These are phyloP conservation scores for Suillus bovinus DNA, from an alignment of 768 basidiomycete species.

Conservation along the genomic window DNA sequence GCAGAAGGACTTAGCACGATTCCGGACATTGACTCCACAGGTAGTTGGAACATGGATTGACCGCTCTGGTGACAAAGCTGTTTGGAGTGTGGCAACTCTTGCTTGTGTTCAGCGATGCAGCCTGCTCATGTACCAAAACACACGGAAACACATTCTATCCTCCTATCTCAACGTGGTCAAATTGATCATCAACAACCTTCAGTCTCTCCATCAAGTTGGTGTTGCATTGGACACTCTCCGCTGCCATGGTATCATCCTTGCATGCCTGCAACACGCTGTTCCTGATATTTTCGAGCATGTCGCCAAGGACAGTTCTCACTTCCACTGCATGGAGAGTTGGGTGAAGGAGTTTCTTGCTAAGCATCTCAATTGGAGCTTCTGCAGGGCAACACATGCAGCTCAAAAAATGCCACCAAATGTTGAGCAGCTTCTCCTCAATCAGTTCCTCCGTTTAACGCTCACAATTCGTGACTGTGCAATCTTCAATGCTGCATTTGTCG, in stretches of 20 bases:
- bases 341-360: neutral
- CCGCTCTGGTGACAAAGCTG: neutral
- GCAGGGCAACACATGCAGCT: neutral
- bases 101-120: neutral
- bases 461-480: neutral
- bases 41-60: neutral
- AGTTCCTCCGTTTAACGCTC: neutral
- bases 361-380: neutral
- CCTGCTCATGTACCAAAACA: neutral
- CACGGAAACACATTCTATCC: neutral
- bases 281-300: neutral
- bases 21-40: neutral
- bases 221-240: neutral
- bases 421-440: neutral
- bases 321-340: neutral
- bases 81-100: neutral
- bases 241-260: neutral
- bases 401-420: neutral
- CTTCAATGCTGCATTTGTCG: neutral
- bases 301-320: neutral
- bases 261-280: neutral
- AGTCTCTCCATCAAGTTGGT: neutral
- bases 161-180: neutral
- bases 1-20: neutral
- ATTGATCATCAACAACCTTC: neutral